Conservation (phyloP, 805 yeast genomes). For the Komagataella mondaviorum region DNA sequence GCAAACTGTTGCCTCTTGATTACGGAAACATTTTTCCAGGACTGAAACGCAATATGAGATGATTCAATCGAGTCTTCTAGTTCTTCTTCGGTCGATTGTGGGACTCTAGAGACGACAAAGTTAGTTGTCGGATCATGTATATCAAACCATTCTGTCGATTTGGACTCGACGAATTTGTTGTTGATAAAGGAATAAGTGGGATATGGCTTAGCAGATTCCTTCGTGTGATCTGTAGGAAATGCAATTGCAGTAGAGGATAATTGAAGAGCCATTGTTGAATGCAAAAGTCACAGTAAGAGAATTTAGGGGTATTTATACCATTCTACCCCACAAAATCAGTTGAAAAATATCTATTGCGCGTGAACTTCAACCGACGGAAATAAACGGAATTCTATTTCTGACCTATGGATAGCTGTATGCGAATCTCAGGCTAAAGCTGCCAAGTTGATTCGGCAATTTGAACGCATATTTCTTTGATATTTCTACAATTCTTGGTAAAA, state of each 20-base stretch:
- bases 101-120: slow-evolving; percentile 50
- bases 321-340: background rate
- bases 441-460: no score
- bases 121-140: slow-evolving; percentile 70
- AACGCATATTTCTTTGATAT: no score
- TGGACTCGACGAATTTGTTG: slow-evolving; percentile 35
- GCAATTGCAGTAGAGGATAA: slow-evolving; percentile 20
- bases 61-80: slow-evolving; percentile 50
- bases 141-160: slow-evolving; percentile 47
- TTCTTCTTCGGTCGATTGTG: slow-evolving; percentile 58
- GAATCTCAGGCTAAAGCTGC: no score
- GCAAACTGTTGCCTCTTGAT: slow-evolving; percentile 47
- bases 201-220: slow-evolving; percentile 25
- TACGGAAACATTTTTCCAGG: slow-evolving; percentile 37
- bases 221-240: slow-evolving; percentile 28
- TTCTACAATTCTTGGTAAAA: no score
- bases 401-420: background rate
- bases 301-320: background rate
- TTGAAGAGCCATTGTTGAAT: slow-evolving; percentile 2
- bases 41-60: slow-evolving; percentile 47
- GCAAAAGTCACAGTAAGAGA: background rate
- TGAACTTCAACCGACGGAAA: background rate
- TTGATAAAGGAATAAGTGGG: slow-evolving; percentile 36
- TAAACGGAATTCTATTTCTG: background rate
- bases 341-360: background rate